Conservation (phyloP, 2,329 filamentous ascomycete genomes). For the Clonostachys sp. region DNA sequence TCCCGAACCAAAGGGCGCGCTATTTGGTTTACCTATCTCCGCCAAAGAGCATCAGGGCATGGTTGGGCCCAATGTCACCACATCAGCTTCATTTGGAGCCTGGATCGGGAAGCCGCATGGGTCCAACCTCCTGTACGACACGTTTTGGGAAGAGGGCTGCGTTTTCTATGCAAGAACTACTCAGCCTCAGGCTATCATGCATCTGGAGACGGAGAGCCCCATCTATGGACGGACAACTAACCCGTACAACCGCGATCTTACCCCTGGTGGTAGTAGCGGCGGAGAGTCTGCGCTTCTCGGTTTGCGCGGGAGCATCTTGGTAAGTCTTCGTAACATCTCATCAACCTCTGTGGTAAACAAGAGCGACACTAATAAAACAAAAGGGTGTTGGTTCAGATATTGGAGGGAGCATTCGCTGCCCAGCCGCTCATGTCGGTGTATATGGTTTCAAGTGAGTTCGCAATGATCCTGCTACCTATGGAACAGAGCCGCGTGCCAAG, state of each 20-base stretch:
- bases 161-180: conserved; percentile 67
- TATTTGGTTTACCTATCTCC: conserved; percentile 56
- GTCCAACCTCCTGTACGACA: conserved; percentile 50
- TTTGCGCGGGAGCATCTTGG: conserved; percentile 31
- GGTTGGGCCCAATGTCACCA: conserved; percentile 19
- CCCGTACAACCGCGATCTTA: conserved; percentile 54
- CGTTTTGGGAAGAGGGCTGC: conserved; percentile 55
- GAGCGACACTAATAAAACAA: not conserved
- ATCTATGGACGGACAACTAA: conserved; percentile 59
- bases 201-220: conserved; percentile 46
- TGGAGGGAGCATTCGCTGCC: conserved; percentile 31
- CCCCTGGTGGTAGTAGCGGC: conserved; percentile 60
- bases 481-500: not conserved
- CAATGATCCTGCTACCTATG: not conserved
- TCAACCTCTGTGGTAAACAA: not conserved
- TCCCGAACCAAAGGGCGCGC: conserved; percentile 30
- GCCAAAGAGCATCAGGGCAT: conserved; percentile 35
- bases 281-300: conserved; percentile 41
- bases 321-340: conserved; percentile 2
- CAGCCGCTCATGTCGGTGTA: conserved; percentile 25
- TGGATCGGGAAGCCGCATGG: conserved; percentile 44
- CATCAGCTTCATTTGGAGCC: conserved; percentile 46
- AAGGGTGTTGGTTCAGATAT: conserved; percentile 35
- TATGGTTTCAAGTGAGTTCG: conserved; percentile 23
- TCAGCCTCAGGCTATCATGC: conserved; percentile 49